phyloP scores from a whole-genome alignment of 2,329 filamentous ascomycete species.

The Bipolaris bicolor region DNA sequence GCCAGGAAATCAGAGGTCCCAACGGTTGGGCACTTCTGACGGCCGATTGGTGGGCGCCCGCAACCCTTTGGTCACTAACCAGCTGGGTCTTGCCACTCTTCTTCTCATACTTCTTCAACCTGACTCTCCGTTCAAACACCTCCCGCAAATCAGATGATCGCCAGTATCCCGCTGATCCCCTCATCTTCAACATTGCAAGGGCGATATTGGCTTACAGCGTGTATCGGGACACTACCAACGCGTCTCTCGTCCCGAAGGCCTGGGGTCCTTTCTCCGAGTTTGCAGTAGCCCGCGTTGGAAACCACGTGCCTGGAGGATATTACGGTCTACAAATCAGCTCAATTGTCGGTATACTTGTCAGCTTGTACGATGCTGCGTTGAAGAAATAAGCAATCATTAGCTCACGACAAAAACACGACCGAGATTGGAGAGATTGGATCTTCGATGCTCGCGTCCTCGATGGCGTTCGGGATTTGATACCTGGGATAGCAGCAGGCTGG shows the following conservation, averaged over 20 bases:
- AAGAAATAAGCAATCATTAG: conserved; percentile 54
- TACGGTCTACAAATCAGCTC: conserved; percentile 72
- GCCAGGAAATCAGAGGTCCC: conserved; percentile 71
- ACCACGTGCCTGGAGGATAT: conserved; percentile 73
- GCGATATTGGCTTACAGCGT: conserved; percentile 81
- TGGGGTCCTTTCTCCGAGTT: conserved; percentile 65
- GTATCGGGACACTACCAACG: conserved; percentile 59
- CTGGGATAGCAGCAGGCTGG: conserved; percentile 1
- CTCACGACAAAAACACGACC: neutral
- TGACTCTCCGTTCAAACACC: conserved; percentile 66
- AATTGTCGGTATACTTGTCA: conserved; percentile 70
- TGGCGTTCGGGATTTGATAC: conserved; percentile 10
- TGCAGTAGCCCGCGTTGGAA: conserved; percentile 68
- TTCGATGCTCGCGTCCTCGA: conserved; percentile 1
- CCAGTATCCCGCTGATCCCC: conserved; percentile 75
- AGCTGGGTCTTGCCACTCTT: conserved; percentile 72
- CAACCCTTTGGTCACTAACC: conserved; percentile 76
- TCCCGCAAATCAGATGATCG: conserved; percentile 51
- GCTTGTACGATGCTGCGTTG: conserved; percentile 78
- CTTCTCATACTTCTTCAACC: conserved; percentile 88
- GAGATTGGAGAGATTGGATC: neutral
- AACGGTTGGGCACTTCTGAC: conserved; percentile 82
- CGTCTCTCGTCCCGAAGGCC: conserved; percentile 57
- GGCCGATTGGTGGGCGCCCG: conserved; percentile 81
- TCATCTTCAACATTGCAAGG: conserved; percentile 90